Percentiles rank a stretch among this genome's conserved stretches.
phyloP scores from a whole-genome alignment of 345 rosid genomes.

The Arabis alpina region DNA sequence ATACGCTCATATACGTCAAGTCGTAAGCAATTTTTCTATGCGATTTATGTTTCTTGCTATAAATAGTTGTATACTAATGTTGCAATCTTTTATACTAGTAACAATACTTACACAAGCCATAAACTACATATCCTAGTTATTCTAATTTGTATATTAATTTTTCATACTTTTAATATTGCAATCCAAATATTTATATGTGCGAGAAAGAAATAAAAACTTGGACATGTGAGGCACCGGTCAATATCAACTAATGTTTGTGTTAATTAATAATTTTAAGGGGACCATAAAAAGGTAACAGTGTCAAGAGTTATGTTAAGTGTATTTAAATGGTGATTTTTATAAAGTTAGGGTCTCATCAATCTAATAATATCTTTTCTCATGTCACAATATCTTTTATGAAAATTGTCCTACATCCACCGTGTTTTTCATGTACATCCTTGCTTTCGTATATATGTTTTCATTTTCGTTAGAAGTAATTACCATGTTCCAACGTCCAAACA shows the following conservation, averaged over 20 bases:
- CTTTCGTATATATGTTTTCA: not conserved
- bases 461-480: not conserved
- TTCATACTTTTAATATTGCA: too few relatives aligned
- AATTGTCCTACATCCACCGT: conserved; percentile 13
- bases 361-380: conserved; percentile 1
- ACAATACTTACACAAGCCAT: too few relatives aligned
- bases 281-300: not conserved
- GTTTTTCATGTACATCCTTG: not conserved
- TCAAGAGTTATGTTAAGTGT: conserved; percentile 27
- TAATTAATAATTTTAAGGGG: conserved; percentile 8
- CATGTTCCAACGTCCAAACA: not conserved
- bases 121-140: too few relatives aligned
- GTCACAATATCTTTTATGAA: conserved; percentile 31
- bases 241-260: conserved; percentile 18
- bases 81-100: too few relatives aligned
- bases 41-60: not conserved
- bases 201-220: not conserved
- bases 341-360: conserved; percentile 34
- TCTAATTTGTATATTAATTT: too few relatives aligned
- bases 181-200: too few relatives aligned
- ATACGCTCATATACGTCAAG: not conserved
- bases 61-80: too few relatives aligned
- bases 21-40: not conserved
- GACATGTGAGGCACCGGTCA: conserved; percentile 21
- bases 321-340: conserved; percentile 8